Base-by-base conservation (phyloP, 768 basidiomycete genomes). In the Trametes cingulata region DNA sequence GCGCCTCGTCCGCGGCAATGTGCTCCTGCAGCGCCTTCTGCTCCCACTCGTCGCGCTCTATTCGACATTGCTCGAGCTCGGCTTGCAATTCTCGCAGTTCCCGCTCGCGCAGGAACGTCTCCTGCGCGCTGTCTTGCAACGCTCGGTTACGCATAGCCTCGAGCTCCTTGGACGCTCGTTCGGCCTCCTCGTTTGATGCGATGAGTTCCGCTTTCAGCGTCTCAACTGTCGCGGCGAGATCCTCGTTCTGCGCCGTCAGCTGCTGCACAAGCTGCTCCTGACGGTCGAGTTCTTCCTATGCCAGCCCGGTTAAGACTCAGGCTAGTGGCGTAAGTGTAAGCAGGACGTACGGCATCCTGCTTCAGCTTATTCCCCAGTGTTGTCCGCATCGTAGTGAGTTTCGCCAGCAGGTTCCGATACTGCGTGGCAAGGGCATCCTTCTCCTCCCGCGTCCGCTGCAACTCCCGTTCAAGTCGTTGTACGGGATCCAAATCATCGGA, bases 261-360 rank as follows among this genome's bases (percentile, higher is more conserved):
- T 87, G 84, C 58, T 90, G 90, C 35, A 97, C 82, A 36, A 88
- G 80, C 66, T 91, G 87, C 70, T 95, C 95, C 62, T 93, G 82
- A 63, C 94, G 83, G 80, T 98, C 97, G 42, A 99, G 88, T 81
- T 98, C 97, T 86, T 98, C 97, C 96, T 99, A 78, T 57, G 62
- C 72, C 45, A 37, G 65, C 42, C 60, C 51, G 39, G 35, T 58
- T 35, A 59, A 60, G 61, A 53, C 49, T 57, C 56, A 29, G 35
- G 27, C 42, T 9, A 35, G 20, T 4, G 20, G 5, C n/a, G 41
- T 33, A 6, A 46, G 22, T 54, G 15, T 19, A 33, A 52, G 49
- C 24, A 40, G 46, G 20, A 52, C 87, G 66, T 78, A 98, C 97
- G 68, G 97, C 97, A 75, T 98, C 97, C 73, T 96, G 93, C 73